Conservation (phyloP, 2,329 filamentous ascomycete species). For the Neonectria hederae region DNA sequence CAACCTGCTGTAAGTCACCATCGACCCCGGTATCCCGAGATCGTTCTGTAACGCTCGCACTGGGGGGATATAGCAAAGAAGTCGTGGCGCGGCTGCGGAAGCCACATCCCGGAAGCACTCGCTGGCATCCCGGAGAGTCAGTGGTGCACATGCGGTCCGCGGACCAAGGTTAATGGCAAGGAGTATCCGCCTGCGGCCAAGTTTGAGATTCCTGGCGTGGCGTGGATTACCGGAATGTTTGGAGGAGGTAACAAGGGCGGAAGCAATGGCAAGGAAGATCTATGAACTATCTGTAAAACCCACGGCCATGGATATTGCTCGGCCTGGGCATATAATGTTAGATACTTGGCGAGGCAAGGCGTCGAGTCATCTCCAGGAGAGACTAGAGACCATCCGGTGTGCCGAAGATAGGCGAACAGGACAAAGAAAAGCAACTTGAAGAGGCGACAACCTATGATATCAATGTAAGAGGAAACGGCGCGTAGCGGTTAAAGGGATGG, state of each 20-base stretch:
- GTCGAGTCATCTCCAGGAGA: not conserved
- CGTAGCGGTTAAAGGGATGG: not conserved
- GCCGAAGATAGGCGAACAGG: not conserved
- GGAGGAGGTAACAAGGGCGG: constrained; percentile 24
- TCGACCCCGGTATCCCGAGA: not conserved
- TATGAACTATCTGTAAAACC: constrained; percentile 17
- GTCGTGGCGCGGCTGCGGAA: constrained; percentile 61
- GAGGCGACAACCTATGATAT: not conserved
- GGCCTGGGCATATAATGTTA: constrained; percentile 7
- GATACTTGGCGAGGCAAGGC: not conserved
- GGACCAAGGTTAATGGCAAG: constrained; percentile 55
- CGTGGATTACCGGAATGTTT: constrained; percentile 48
- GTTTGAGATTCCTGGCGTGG: constrained; percentile 50
- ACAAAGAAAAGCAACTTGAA: not conserved
- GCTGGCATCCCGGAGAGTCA: constrained; percentile 54
- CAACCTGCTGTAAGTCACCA: constrained; percentile 53
- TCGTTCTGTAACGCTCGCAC: not conserved
- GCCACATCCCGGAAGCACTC: constrained; percentile 57
- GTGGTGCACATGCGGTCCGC: constrained; percentile 60
- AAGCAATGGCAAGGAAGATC: constrained; percentile 32
- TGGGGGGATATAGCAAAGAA: constrained; percentile 52
- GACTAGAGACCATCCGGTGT: not conserved
- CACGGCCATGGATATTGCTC: not conserved
- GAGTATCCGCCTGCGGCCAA: constrained; percentile 57
- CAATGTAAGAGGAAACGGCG: not conserved